A percentile compares a stretch with the other conserved stretches of the same genome.
Evolutionary conservation across 2,329 filamentous ascomycete species (phyloP).

Genomic region (Aureobasidium sp.): DNA sequence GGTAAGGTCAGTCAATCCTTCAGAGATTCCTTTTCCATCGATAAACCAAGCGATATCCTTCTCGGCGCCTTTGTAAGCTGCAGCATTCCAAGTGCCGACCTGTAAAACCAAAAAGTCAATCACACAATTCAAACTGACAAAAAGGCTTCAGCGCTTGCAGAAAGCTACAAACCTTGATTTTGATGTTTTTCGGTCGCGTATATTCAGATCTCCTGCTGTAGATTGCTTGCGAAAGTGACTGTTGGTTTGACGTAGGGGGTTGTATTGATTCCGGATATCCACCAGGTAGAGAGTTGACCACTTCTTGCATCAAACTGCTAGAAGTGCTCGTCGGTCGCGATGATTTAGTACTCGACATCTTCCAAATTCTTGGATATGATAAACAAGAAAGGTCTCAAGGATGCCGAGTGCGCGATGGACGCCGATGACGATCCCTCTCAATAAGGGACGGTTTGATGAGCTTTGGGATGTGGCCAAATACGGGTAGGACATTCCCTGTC

Average conservation of each 20-base stretch:
- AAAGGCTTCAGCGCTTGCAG: neutral
- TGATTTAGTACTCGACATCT: conserved; percentile 14
- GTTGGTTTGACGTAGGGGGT: conserved; percentile 30
- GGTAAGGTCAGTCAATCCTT: conserved; percentile 51
- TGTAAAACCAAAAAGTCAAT: conserved; percentile 41
- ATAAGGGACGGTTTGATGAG: neutral
- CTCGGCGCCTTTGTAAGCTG: conserved; percentile 74
- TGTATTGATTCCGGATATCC: conserved; percentile 35
- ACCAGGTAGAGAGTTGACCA: conserved; percentile 34
- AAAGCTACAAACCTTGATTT: conserved; percentile 40
- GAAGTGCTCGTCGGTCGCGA: conserved; percentile 14
- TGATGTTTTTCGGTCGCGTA: conserved; percentile 63
- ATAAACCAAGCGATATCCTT: conserved; percentile 92
- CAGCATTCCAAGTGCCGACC: conserved; percentile 93
- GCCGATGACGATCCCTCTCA: neutral
- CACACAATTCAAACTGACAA: neutral
- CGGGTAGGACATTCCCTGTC: neutral
- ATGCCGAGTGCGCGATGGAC: neutral
- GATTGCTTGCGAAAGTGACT: conserved; percentile 52
- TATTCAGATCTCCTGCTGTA: conserved; percentile 73
- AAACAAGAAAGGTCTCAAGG: neutral
- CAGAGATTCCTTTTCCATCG: conserved; percentile 62
- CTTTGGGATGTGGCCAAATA: neutral
- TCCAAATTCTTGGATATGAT: neutral
- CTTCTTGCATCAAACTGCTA: conserved; percentile 35